Base-by-base conservation (phyloP, 306 rosid species). In the Astragalus membranaceus region DNA sequence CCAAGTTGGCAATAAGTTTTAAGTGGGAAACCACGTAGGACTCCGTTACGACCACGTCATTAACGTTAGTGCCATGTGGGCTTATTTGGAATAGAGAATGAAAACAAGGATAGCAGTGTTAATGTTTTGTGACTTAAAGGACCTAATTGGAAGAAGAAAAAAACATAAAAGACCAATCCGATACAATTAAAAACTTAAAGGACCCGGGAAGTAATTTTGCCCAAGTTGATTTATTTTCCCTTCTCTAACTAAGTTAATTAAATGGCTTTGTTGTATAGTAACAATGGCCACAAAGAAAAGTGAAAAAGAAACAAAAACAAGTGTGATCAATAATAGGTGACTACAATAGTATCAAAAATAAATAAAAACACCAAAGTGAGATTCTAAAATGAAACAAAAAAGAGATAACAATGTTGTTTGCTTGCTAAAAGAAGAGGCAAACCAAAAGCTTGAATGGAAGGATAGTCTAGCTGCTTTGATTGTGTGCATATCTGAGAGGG, bases 401-500 rank as follows among this genome's bases (percentile, higher is more conserved):
- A 79, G 74, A 5, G 46, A 73, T 57, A n/a, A 59, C 64, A 51
- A 44, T 20, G 73, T 61, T 76, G 73, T 81, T 78, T 75, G 58
- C 67, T 82, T 78, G 76, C 80, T 78, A 75, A 71, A 76, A 75
- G 72, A 75, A 70, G 66, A 76, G 84, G 79, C 72, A 59, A 72
- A 65, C 42, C 23, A 70, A 75, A 64, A 60, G 78, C 23, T 9
- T 73, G 58, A 78, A 84, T 82, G 86, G n/a, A n/a, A n/a, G n/a
- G 86, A 80, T 82, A 46, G 65, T 73, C 75, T 64, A 75, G 81
- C 77, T 80, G 79, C 63, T 64, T 54, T 64, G 54, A 39, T 59
- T 80, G 70, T 77, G 80, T 86, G 88, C 81, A 73, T 51, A 64
- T 78, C 84, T 60, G 83, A 80, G 91, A 16, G 67, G 88, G 88